Base-by-base conservation (phyloP, 176 grass and related monocot genomes). In the Rhynchospora breviuscula region DNA sequence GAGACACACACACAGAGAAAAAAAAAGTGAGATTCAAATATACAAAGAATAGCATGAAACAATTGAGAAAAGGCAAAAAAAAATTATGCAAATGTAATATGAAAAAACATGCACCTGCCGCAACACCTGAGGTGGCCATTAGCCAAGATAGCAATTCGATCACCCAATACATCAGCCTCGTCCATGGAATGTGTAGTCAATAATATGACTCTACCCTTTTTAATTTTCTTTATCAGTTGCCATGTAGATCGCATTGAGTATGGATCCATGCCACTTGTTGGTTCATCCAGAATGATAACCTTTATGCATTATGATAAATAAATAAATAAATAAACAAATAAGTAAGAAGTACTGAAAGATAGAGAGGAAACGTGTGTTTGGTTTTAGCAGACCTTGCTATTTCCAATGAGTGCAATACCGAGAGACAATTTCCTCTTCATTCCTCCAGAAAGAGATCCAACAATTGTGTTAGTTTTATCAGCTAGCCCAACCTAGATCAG, bases 221-320 rank as follows among this genome's bases (percentile, higher is more conserved):
- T 89, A 74, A 86, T 89, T 47, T 83, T 89, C 57, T 89, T 89
- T 67, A 89, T 86, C 66, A 89, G 56, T 60, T 89, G 88, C 88
- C 88, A 89, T 77, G 88, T 89, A 60, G 88, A 89, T 77, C 11
- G 23, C 88, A 89, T 89, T 40, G 88, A 89, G 79, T 89, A 89
- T 70, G 88, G 88, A 89, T 89, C 88, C 88, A 89, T 89, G 49
- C 88, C 88, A 59, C 88, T 89, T 25, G 88, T 89, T 79, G 88
- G 88, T 86, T 89, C 88, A 77, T 89, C 88, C 84, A 89, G 79
- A 65, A 89, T 89, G 33, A 89, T 70, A 31, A 89, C 84, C 88
- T 89, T 35, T 29, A 83, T 44, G 59, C 22, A 62, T 31, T 10
- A 69, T 18, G 13, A 13, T 21, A 85, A 18, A 40, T 40, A 40